Base-by-base conservation (phyloP, 2,329 filamentous ascomycete genomes). In the Pseudogymnoascus verrucosus region DNA sequence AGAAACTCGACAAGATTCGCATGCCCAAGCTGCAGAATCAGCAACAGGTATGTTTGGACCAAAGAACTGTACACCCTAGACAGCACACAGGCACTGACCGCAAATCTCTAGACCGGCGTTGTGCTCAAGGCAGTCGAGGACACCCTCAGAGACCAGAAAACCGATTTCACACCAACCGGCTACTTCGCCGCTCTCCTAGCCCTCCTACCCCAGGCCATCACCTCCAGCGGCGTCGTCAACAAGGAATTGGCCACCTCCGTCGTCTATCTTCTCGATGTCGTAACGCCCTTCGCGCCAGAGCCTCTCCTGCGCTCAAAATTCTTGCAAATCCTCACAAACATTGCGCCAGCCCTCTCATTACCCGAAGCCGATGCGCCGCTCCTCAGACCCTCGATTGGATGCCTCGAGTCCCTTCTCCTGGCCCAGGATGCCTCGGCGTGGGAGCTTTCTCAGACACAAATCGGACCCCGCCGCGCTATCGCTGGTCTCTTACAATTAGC, bases 121-220 rank as follows among this genome's bases (percentile, higher is more conserved):
- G 88, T 99, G 66, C 86, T 99, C 68, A 87, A 88, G 69, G 93
- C 93, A 67, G 90, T 99, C 71, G 95, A 99, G 76, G 89, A 96
- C 70, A 97, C 92, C 44, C 85, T 99, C 65, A 88, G 89, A 74
- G 90, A 93, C 71, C 91, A 97, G 75, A 90, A 93, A 72, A 88
- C 90, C 64, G 86, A 91, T 64, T 83, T 88, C 65, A 93, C 91
- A 1, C 84, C 95, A 23, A 97, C 95, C 14, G 91, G 89, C 66
- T 99, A 98, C 78, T 97, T 98, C 74, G 93, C 93, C 14, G 93
- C 95, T n/a, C 85, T 99, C 4, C 83, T 99, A 54, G 91, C 93
- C 39, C 84, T 99, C 3, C 84, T 99, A 2, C 85, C 86, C 70
- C 90, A 96, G 77, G 88, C 91, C 28, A 83, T 89, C 62, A 85